Conservation (phyloP, 805 yeast genomes). For the Kluyveromyces dobzhanskii region DNA sequence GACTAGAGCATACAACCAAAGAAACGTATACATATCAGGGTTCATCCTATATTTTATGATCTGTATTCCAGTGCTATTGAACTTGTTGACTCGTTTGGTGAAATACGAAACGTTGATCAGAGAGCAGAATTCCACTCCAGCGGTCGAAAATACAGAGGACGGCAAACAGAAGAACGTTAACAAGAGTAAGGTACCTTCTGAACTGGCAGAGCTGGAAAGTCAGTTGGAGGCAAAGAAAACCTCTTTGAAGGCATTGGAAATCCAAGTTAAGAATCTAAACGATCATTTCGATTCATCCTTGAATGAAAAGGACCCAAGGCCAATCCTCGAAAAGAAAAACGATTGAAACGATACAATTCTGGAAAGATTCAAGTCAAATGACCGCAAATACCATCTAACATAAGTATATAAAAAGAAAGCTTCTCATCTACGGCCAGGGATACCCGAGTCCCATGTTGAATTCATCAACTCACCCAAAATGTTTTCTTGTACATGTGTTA, state of each 20-base stretch:
- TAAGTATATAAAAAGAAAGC: too few relatives aligned
- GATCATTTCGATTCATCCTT: constrained; percentile 34
- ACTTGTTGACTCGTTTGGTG: constrained; percentile 45
- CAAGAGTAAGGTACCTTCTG: constrained; percentile 10
- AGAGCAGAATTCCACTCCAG: constrained; percentile 10
- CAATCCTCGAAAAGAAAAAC: constrained; percentile 17
- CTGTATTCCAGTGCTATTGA: constrained; percentile 46
- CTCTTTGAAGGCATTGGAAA: constrained; percentile 40
- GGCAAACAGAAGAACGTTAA: background rate
- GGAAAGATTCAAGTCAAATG: too few relatives aligned
- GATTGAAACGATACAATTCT: background rate
- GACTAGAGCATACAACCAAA: constrained; percentile 51
- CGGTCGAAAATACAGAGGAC: constrained; percentile 10
- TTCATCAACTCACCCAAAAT: constrained; percentile 48
- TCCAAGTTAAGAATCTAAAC: constrained; percentile 46
- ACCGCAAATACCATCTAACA: too few relatives aligned
- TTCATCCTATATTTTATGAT: constrained; percentile 49
- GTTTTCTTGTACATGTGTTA: constrained; percentile 34
- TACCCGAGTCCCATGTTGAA: constrained; percentile 59
- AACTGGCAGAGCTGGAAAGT: constrained; percentile 30
- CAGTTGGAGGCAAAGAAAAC: constrained; percentile 33
- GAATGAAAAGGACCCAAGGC: constrained; percentile 5
- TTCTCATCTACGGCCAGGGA: constrained; percentile 10
- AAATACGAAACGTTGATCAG: constrained; percentile 34
- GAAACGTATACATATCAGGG: constrained; percentile 56